Conservation (phyloP, 495 filamentous ascomycete genomes). For the Talaromyces stipitatus region DNA sequence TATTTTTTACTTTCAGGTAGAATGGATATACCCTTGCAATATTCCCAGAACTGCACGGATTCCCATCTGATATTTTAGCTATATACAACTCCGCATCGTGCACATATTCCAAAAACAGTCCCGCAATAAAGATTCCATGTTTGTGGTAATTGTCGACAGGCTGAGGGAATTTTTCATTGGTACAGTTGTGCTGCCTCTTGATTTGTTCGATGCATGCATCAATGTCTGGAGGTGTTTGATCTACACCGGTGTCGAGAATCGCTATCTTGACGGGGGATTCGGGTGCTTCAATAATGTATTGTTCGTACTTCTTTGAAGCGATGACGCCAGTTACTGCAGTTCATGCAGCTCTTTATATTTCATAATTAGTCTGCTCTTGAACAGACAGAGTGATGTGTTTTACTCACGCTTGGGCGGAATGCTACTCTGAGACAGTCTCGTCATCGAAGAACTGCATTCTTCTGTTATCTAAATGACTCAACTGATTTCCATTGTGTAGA, state of each 20-base stretch:
- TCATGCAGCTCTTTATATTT: background rate
- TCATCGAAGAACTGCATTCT: background rate
- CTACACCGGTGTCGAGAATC: conserved; percentile 5
- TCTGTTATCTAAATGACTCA: background rate
- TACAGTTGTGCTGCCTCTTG: background rate
- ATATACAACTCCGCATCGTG: conserved; percentile 8
- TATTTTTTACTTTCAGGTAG: background rate
- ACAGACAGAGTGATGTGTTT: background rate
- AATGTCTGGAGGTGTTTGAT: background rate
- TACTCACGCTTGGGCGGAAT: background rate
- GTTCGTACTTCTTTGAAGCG: background rate
- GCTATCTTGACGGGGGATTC: background rate
- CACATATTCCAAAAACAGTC: conserved; percentile 4
- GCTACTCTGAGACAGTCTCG: background rate
- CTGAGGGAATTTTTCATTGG: background rate
- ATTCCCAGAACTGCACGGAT: background rate
- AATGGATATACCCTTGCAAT: background rate
- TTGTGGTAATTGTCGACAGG: background rate
- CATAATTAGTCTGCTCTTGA: background rate
- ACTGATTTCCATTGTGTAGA: too few species aligned
- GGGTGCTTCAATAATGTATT: background rate
- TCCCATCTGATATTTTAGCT: background rate
- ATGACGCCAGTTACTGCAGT: background rate
- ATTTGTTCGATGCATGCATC: background rate
- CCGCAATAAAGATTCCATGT: conserved; percentile 10